Conservation (phyloP, 345 rosid species). For the Luvunga scandens region DNA sequence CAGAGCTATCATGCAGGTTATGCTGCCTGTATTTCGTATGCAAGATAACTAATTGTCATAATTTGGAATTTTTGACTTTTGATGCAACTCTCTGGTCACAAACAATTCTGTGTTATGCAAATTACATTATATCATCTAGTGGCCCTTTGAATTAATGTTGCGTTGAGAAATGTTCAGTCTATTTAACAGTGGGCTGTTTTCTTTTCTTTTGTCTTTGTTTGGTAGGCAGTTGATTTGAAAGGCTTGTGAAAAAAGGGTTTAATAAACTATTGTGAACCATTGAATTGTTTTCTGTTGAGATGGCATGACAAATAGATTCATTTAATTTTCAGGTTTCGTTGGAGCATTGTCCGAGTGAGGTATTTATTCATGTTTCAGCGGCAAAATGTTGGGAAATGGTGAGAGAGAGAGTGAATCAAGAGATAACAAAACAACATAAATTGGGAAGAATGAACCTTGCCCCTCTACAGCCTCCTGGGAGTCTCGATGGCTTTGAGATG, state of each 20-base stretch:
- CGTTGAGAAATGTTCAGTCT: not conserved
- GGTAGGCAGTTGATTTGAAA: not conserved
- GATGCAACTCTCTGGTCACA: not conserved
- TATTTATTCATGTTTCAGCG: slow-evolving; percentile 79
- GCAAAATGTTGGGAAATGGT: slow-evolving; percentile 99
- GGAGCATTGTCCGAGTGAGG: slow-evolving; percentile 76
- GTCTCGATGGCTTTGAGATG: slow-evolving; percentile 97
- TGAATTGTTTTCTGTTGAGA: not conserved
- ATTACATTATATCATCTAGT: not conserved
- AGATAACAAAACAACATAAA: slow-evolving; percentile 82
- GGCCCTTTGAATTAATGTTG: not conserved
- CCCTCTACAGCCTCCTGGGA: slow-evolving; percentile 94
- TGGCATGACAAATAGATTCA: not conserved
- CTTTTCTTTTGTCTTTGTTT: not conserved
- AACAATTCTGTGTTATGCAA: not conserved
- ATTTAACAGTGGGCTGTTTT: not conserved
- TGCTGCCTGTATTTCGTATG: not conserved
- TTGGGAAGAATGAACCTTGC: slow-evolving; percentile 73
- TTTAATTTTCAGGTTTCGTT: slow-evolving; percentile 64
- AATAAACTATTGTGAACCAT: not conserved
- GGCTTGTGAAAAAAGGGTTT: not conserved
- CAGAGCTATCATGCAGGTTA: not conserved
- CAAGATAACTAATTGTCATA: not conserved
- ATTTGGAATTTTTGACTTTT: not conserved
- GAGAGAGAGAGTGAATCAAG: slow-evolving; percentile 87